phyloP scores from a whole-genome alignment of 192 early-diverging fungal species.

The Rhizophlyctis rosea region DNA sequence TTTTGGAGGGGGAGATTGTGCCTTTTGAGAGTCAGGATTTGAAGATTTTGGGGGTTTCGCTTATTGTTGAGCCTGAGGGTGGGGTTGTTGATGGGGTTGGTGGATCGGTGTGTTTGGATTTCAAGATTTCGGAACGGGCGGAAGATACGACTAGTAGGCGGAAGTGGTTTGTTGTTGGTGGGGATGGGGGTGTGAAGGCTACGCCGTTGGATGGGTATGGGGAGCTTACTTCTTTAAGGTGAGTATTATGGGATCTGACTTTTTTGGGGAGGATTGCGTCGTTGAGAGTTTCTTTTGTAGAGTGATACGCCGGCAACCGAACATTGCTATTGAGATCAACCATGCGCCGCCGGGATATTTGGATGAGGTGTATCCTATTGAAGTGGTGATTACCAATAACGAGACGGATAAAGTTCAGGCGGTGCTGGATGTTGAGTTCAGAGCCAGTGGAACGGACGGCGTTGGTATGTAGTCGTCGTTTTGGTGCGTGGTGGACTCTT shows the following conservation, averaged over 20 bases:
- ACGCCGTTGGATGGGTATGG: conserved; percentile 51
- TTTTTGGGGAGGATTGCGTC: neutral
- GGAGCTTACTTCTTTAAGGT: conserved; percentile 48
- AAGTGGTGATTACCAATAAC: conserved; percentile 60
- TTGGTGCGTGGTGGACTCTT: neutral
- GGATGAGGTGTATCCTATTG: conserved; percentile 63
- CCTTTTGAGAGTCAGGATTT: conserved; percentile 57
- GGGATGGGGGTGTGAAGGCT: neutral
- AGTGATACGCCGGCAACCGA: conserved; percentile 60
- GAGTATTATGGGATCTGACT: conserved; percentile 3
- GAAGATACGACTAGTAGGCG: conserved; percentile 25
- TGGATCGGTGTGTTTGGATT: conserved; percentile 20
- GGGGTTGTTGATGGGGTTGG: conserved; percentile 20
- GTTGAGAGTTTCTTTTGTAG: no score
- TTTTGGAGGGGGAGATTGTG: conserved; percentile 55
- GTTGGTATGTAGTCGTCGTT: no score
- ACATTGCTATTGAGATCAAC: conserved; percentile 47
- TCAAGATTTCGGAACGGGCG: conserved; percentile 33
- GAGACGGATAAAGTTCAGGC: conserved; percentile 59
- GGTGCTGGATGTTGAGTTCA: conserved; percentile 58
- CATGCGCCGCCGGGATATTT: conserved; percentile 63
- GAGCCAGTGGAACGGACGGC: conserved; percentile 27
- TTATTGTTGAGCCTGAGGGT: no score
- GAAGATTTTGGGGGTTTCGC: conserved; percentile 46
- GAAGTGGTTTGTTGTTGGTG: conserved; percentile 27